Evolutionary conservation across 257 asterid genomes (phyloP).

Genomic region (Petunia secreta): DNA sequence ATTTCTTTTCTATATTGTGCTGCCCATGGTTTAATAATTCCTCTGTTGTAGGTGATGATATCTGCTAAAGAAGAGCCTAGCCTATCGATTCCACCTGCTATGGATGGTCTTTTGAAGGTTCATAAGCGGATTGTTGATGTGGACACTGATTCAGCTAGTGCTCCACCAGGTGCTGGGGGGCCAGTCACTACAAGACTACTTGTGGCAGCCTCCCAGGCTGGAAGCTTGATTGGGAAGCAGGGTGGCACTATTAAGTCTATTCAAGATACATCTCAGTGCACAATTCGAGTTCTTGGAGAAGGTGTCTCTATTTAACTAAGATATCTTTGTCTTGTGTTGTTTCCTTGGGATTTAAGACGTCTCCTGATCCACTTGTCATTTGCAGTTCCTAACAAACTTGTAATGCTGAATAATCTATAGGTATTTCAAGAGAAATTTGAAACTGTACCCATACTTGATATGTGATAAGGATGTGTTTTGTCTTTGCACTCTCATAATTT

Average conservation of each 20-base stretch:
- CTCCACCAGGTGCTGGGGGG: slow-evolving; percentile 49
- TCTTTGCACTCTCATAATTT: not conserved
- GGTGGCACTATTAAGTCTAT: slow-evolving; percentile 85
- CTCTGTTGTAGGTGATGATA: slow-evolving; percentile 57
- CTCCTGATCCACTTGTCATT: not conserved
- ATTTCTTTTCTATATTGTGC: not conserved
- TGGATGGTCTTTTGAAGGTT: slow-evolving; percentile 81
- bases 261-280: slow-evolving; percentile 82
- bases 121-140: slow-evolving; percentile 73
- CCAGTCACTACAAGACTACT: slow-evolving; percentile 74
- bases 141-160: slow-evolving; percentile 59
- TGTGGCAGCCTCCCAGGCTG: slow-evolving; percentile 90
- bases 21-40: not conserved
- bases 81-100: slow-evolving; percentile 75
- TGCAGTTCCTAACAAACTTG: not conserved
- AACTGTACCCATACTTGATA: not conserved
- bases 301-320: slow-evolving; percentile 45
- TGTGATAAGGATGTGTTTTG: slow-evolving; percentile 7
- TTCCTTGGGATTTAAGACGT: not conserved
- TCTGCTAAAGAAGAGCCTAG: slow-evolving; percentile 90
- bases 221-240: slow-evolving; percentile 94
- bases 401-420: not conserved
- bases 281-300: slow-evolving; percentile 76
- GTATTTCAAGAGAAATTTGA: slow-evolving; percentile 15
- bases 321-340: not conserved